These are phyloP conservation scores for Priceomyces castillae DNA, from an alignment of 805 yeast species.

Conservation along the genomic window DNA sequence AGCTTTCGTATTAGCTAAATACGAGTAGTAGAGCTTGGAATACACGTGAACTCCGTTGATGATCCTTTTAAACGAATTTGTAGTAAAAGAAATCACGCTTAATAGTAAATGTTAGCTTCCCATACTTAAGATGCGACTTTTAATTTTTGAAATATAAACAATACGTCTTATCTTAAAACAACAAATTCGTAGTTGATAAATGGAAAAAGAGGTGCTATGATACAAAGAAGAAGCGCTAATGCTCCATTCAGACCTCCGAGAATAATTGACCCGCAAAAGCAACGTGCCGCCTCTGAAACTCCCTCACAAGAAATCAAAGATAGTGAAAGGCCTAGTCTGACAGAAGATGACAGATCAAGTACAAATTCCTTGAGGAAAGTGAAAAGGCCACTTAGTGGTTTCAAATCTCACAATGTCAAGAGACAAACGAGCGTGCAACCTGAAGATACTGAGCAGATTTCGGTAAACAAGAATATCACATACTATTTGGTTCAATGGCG, in stretches of 20 bases:
- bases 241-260: conserved; percentile 57
- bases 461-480: not conserved
- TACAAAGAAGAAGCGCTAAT: conserved; percentile 9
- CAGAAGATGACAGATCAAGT: not conserved
- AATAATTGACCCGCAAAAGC: conserved; percentile 6
- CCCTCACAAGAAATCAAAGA: not conserved
- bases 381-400: not conserved
- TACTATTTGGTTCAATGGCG: conserved; percentile 56
- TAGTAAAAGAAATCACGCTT: too few species aligned
- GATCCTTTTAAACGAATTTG: too few species aligned
- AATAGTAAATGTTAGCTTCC: not conserved
- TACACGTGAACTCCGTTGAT: not conserved
- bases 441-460: not conserved
- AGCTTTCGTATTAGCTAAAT: not conserved
- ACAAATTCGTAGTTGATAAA: too few species aligned
- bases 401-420: not conserved
- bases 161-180: too few species aligned
- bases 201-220: not conserved
- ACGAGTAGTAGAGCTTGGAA: not conserved
- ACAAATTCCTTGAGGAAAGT: not conserved
- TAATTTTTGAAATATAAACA: not conserved
- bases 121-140: not conserved
- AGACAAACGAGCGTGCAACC: not conserved
- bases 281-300: not conserved
- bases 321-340: not conserved